phyloP scores from a whole-genome alignment of 2,329 filamentous ascomycete genomes.

The Aureobasidium vineae region DNA sequence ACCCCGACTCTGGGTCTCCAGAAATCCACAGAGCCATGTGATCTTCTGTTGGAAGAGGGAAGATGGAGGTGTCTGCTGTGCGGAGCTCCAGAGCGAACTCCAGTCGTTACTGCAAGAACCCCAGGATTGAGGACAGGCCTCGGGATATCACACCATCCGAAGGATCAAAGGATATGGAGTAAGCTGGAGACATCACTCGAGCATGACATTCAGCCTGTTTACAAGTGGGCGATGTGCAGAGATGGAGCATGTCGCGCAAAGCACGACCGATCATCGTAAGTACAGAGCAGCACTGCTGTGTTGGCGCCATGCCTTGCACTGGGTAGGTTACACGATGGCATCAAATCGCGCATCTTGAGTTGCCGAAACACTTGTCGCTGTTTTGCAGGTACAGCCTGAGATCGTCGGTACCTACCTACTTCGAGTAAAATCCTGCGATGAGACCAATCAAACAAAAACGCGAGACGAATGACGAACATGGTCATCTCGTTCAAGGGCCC shows the following conservation, averaged over 20 bases:
- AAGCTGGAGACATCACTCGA: background rate
- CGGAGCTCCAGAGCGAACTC: slow-evolving; percentile 16
- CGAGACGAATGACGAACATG: background rate
- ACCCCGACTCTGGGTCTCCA: background rate
- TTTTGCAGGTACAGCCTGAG: background rate
- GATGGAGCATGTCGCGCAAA: background rate
- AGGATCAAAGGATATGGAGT: background rate
- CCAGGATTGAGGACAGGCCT: background rate
- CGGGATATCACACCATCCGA: background rate
- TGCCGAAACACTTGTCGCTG: background rate
- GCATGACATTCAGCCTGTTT: background rate
- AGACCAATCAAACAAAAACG: background rate
- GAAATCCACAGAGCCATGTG: background rate
- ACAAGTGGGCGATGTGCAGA: background rate
- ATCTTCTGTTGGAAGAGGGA: background rate
- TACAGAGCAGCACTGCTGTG: background rate
- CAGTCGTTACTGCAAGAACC: background rate
- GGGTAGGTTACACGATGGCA: background rate
- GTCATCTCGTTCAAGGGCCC: background rate
- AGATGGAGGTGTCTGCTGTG: background rate
- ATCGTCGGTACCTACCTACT: background rate
- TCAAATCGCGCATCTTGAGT: background rate
- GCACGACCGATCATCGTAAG: background rate
- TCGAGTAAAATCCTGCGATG: background rate
- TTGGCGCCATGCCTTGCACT: background rate